Evolutionary conservation across 225 moss, liverwort and hornwort genomes (phyloP), one percentile per base, ranked within the genome.

Genomic region (Polytrichum commune): DNA sequence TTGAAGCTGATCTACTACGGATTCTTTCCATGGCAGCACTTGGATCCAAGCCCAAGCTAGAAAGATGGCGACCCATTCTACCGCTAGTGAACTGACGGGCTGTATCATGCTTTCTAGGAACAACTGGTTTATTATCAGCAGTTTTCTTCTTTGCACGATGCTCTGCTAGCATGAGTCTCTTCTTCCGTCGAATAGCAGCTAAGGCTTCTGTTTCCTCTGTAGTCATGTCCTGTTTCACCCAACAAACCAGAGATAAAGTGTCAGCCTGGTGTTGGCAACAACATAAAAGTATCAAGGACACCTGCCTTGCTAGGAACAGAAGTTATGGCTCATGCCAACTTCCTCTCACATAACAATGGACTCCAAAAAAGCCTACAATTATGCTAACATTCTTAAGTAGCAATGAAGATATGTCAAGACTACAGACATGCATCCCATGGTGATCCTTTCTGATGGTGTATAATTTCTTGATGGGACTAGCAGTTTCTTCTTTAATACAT

Each of bases 21-120:
- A 86, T 91, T 76, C 93, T 84, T 35, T 84, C 88, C 28, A 95
- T 60, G 58, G 98, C 98, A 72, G 93, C 91, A 72, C 74, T 80
- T 9, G 95, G 91, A 73, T 98, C 98, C 72, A 98, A 83, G 65
- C 98, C 98, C 77, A 95, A 82, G 73, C 90, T 91, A 33, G 85
- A 78, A 33, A 98, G 86, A 88, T 98, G 98, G 68, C 90, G 88
- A 22, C 95, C 95, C 98, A 98, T 98, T 74, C 91, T 88, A 73
- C 86, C 90, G 1, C 91, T 83, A 26, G 84, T 93, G 54, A 90
- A 93, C 60, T 93, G 84, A 25, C 88, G 84, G 13, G 91, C 89
- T 20, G 74, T 70, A 75, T 98, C 95, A 65, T 88, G 91, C 76
- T 91, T 98, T 62, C 98, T 88, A 4, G 98, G 98, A 79, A 98